Base-by-base conservation (phyloP, 2,329 filamentous ascomycete genomes). In the Biscogniauxia marginata region DNA sequence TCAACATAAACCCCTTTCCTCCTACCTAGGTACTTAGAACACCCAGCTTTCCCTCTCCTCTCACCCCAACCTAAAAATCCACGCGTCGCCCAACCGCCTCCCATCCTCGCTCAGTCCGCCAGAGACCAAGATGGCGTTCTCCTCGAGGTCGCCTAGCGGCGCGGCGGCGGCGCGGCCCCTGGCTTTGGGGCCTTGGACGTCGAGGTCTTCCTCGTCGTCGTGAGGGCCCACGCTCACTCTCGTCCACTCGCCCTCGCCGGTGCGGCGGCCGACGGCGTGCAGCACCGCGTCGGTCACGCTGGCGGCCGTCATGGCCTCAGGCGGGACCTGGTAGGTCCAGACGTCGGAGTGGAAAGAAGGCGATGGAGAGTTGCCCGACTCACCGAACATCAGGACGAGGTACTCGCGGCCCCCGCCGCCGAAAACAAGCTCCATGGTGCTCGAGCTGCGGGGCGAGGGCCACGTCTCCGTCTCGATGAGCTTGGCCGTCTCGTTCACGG, bases 311-410 rank as follows among this genome's bases (percentile, higher is more conserved):
- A 81, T 79, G 55, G 79, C 78, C 48, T 78, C 69, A 8, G 82
- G 78, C 8, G 82, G 84, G 18, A 85, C 77, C 70, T 85, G 82
- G 71, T 85, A 88, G 16, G 80, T 77, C 86, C 86, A 89, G 18
- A 86, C 79, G 66, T 88, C 85, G 59, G 76, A 72, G 72, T 78
- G 79, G 69, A 84, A 86, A 56, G 71, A 65, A 61, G 77, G 80
- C 2, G 83, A 77, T 45, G 75, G 71, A n/a, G n/a, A n/a, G n/a
- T n/a, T n/a, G n/a, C n/a, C n/a, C 21, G 74, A 71, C 71, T 88
- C 84, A 46, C 86, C 86, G 60, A 88, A 78, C 47, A 81, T 70
- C n/a, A 87, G 74, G 11, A 88, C 73, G 13, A 89, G 77, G 67
- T 85, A 86, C 68, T 87, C 83, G 52, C 81, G 76, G 8, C 85